Evolutionary conservation across 805 yeast species (phyloP).

Genomic region (Lipomyces yamanashiensis): DNA sequence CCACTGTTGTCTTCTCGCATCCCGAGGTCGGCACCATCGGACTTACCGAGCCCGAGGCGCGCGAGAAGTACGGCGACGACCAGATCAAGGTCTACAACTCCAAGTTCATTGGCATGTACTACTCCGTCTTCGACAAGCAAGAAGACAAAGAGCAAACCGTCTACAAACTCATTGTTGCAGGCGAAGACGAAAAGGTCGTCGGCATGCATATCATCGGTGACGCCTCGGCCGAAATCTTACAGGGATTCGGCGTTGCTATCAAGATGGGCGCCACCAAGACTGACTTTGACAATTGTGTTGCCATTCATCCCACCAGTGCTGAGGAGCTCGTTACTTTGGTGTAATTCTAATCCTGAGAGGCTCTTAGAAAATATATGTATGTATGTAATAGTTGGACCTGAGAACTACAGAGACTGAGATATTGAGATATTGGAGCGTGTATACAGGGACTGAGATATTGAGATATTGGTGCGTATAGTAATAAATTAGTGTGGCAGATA

Average conservation of each 20-base stretch:
- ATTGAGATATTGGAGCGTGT: too few species aligned
- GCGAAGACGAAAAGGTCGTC: constrained; percentile 87
- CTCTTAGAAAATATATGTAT: too few species aligned
- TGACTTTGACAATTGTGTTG: constrained; percentile 94
- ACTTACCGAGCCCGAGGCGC: constrained; percentile 76
- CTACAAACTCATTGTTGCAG: constrained; percentile 79
- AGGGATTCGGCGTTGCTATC: constrained; percentile 97
- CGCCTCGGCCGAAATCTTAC: constrained; percentile 85
- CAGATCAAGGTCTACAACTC: constrained; percentile 81
- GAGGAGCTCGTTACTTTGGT: constrained; percentile 93
- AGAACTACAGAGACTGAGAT: neutral
- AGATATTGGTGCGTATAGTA: too few species aligned
- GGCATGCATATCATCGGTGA: constrained; percentile 96
- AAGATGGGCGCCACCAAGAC: constrained; percentile 99
- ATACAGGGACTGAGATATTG: too few species aligned
- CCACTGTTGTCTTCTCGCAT: constrained; percentile 96
- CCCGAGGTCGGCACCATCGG: constrained; percentile 98
- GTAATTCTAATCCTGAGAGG: constrained; percentile 34
- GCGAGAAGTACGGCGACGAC: constrained; percentile 75
- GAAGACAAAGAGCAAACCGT: constrained; percentile 80
- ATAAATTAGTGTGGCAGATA: too few species aligned
- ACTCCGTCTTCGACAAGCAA: constrained; percentile 73
- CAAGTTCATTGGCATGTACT: constrained; percentile 88
- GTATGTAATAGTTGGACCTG: neutral
- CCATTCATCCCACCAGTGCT: constrained; percentile 98